phyloP scores from a whole-genome alignment of 2,329 filamentous ascomycete genomes.

The Ophiostoma himal-ulmi region DNA sequence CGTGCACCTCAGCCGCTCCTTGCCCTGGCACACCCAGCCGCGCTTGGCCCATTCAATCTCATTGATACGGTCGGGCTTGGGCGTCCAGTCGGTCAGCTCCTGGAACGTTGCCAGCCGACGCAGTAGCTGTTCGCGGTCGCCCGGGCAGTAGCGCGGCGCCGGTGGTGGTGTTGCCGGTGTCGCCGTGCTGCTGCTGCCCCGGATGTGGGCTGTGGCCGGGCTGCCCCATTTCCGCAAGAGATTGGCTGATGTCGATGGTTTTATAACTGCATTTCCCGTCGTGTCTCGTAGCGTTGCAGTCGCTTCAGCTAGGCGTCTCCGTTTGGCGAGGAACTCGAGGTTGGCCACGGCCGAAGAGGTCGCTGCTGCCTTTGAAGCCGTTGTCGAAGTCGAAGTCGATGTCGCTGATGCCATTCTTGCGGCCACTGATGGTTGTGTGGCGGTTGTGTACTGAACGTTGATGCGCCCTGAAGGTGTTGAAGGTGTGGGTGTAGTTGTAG shows the following conservation, averaged over 20 bases:
- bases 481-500: not conserved
- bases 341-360: conserved; percentile 27
- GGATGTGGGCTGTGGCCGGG: not conserved
- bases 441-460: not conserved
- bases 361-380: not conserved
- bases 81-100: conserved; percentile 87
- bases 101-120: conserved; percentile 79
- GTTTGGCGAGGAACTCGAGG: conserved; percentile 46
- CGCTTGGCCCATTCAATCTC: conserved; percentile 93
- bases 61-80: conserved; percentile 77
- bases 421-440: not conserved
- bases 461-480: not conserved
- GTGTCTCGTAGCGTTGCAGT: conserved; percentile 29
- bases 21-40: conserved; percentile 80
- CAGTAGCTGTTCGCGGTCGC: conserved; percentile 77
- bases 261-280: conserved; percentile 19
- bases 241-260: not conserved
- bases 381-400: too few relatives aligned
- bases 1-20: conserved; percentile 78
- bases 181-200: conserved; percentile 1
- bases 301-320: conserved; percentile 43
- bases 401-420: not conserved
- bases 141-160: conserved; percentile 72
- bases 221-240: conserved; percentile 7
- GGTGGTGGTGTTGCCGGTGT: conserved; percentile 27